Evolutionary conservation across 805 yeast genomes (phyloP), one percentile per base, ranked within the genome.

Genomic region (Brettanomyces anomalus): DNA sequence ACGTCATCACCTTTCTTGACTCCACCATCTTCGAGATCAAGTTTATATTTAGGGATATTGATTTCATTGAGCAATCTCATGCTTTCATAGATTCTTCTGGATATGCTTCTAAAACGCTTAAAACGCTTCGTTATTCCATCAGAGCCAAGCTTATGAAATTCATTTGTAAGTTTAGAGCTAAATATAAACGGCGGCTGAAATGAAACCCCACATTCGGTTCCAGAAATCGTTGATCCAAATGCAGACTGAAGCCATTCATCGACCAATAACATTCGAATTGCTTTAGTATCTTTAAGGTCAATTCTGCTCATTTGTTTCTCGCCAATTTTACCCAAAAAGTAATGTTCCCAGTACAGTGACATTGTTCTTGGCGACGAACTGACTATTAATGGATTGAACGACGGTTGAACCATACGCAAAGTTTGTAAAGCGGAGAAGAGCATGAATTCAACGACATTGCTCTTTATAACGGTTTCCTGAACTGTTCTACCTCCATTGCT

Each of bases 1-100:
- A 81, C 60, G 55, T 81, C 89, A 54, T 81, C 89, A 36, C 74
- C 72, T 54, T 81, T 81, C 26, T 44, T 48, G 3, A 31, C 41
- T 6, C 52, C 49, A 41, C 52, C 54, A 6, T 41, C 32, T 18
- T 46, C 49, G 20, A 40, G 44, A 7, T 43, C 30, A 4, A 46
- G 37, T 13, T 41, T 46, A 30, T 33, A 38, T 26, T 45, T 39
- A 4, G n/a, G 14, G 2, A 15, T 16, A 33, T 55, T 54, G 4
- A 43, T 18, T 4, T 42, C 35, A 43, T 61, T 61, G 7, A 64
- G 34, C 20, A 47, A 42, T 6, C 35, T 36, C 43, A 58, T 54
- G 40, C 57, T 46, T 33, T 58, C 58, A 44, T 53, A 59, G 4
- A 63, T 36, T 38, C 51, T 43, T 20, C 61, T 47, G 1, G 43